Evolutionary conservation across 1,139 yeast genomes (phyloP), one percentile per base, ranked within the genome.

Genomic region (Candida sojae): DNA sequence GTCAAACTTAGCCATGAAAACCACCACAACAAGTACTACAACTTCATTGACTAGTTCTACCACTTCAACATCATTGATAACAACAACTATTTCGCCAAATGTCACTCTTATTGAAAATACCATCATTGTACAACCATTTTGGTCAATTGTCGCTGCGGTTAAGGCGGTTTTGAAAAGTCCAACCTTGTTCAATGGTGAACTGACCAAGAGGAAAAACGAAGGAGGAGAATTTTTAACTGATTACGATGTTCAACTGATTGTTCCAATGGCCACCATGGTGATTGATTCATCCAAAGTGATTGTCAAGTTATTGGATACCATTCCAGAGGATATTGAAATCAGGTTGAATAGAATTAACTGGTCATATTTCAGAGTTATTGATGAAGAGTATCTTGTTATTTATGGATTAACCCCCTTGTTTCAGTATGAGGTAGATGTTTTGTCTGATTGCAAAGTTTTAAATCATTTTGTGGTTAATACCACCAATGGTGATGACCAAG

Each of bases 391-490:
- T 50, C 73, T 79, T 37, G 71, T 83, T 7, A 79, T 86, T 36
- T 81, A 80, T 60, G 90, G 90, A 0, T 68, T 86, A 44, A 82
- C 88, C 10, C 88, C 91, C 0, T 66, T 81, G 29, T 82, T 83
- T 39, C 88, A 86, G 52, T 86, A 84, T 57, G 89, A 84, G 56
- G 77, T 86, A 45, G 88, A 83, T 49, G 68, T 80, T 44, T 58
- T 65, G 45, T 68, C 76, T 44, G 67, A 74, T 23, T 66, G 65
- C 28, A 46, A 48, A 10, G 46, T 65, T 11, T 50, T 68, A 12
- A 57, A 62, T 25, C 68, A 62, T 46, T 61, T 62, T 34, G 53
- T 67, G 9, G 58, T 75, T 32, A 72, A 69, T 50, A 75, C 79
- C 3, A 53, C 53, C 6, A 45, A 50, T 42, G 53, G 44, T 4